A percentile compares a stretch with the other conserved stretches of the same genome.
phyloP scores from a whole-genome alignment of 2,329 filamentous ascomycete species.

The Calonectria hongkongensis region DNA sequence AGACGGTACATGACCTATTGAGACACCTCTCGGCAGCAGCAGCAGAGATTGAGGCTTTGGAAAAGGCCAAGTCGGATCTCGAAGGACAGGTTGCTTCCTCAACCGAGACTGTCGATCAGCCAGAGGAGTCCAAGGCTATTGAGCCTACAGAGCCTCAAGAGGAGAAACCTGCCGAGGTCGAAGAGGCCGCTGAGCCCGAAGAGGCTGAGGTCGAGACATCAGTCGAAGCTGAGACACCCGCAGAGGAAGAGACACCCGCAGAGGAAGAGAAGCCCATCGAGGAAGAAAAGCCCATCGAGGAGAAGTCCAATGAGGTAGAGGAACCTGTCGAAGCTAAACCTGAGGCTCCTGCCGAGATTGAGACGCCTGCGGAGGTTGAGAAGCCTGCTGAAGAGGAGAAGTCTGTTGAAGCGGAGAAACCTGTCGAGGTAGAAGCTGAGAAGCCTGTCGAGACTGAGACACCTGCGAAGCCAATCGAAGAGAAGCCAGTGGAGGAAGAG shows the following conservation, averaged over 20 bases:
- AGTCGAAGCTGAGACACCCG: neutral
- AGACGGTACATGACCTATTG: slow-evolving; percentile 43
- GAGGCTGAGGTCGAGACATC: neutral
- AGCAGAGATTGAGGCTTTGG: slow-evolving; percentile 35
- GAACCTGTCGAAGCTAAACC: neutral
- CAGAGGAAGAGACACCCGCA: neutral
- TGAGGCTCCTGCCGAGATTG: neutral
- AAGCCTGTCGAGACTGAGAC: no score
- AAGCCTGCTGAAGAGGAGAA: neutral
- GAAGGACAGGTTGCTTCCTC: slow-evolving; percentile 35
- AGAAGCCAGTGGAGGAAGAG: neutral
- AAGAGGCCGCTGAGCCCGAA: slow-evolving; percentile 1
- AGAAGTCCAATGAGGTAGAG: neutral
- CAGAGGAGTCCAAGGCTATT: slow-evolving; percentile 14
- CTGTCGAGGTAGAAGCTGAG: neutral
- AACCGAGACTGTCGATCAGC: slow-evolving; percentile 23
- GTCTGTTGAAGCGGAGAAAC: neutral
- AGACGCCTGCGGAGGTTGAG: neutral
- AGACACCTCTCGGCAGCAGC: slow-evolving; percentile 40
- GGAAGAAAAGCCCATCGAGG: neutral
- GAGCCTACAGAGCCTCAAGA: slow-evolving; percentile 8
- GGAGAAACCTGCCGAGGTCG: slow-evolving; percentile 14
- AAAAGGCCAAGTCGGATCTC: slow-evolving; percentile 39
- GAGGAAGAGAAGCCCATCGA: slow-evolving; percentile 3
- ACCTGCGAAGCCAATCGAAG: neutral